These are phyloP conservation scores for Murraya paniculata DNA, from an alignment of 345 rosid species.

Conservation along the genomic window DNA sequence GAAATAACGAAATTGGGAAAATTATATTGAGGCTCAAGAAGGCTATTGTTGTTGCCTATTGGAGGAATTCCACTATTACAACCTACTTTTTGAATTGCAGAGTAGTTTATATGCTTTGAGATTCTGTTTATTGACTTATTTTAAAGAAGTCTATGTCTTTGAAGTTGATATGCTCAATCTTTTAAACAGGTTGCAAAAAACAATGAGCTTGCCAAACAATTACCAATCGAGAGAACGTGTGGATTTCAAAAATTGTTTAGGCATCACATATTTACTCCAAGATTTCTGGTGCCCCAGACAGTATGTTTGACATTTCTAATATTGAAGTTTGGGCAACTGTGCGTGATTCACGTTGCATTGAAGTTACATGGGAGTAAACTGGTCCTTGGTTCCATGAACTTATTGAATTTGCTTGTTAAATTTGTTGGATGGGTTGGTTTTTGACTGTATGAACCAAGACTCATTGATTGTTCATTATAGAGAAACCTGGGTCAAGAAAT, in stretches of 20 bases:
- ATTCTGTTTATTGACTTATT: not conserved
- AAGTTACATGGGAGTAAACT: not conserved
- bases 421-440: not conserved
- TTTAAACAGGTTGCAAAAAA: conserved; percentile 32
- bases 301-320: conserved; percentile 26
- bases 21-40: not conserved
- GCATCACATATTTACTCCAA: conserved; percentile 19
- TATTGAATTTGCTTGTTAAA: not conserved
- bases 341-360: not conserved
- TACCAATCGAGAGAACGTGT: not conserved
- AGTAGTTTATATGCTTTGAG: not conserved
- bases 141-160: not conserved
- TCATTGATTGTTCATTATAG: not conserved
- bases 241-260: conserved; percentile 24
- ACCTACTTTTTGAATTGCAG: not conserved
- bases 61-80: not conserved
- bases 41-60: not conserved
- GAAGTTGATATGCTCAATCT: not conserved
- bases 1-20: not conserved
- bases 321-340: not conserved
- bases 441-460: not conserved
- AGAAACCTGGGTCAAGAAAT: too few species aligned
- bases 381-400: not conserved
- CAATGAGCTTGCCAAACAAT: conserved; percentile 20
- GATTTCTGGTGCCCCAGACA: conserved; percentile 17